Percentiles rank a stretch among this genome's conserved stretches.
phyloP scores from a whole-genome alignment of 176 grass and related monocot species.

The Aegilops longissima region DNA sequence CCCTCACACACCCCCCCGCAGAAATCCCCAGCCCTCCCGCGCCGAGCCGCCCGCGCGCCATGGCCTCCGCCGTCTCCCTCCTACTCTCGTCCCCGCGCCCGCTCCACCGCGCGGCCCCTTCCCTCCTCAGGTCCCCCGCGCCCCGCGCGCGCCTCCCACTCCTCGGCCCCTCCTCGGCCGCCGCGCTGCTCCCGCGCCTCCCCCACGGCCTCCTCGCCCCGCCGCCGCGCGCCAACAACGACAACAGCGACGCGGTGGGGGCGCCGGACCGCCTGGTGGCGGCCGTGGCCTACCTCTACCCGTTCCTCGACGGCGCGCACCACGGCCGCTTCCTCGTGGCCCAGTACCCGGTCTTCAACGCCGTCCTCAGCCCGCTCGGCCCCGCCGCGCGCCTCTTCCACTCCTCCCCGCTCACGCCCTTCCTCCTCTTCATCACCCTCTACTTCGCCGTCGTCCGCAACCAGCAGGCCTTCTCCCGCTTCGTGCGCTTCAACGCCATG shows the following conservation, averaged over 20 bases:
- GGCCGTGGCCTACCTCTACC: conserved; percentile 82
- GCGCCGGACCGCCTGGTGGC: conserved; percentile 70
- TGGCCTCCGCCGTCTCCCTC: conserved; percentile 51
- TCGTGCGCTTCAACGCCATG: conserved; percentile 97
- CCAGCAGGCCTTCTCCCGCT: conserved; percentile 79
- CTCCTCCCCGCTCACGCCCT: conserved; percentile 73
- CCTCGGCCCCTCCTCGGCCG: background rate
- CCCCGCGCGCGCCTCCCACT: background rate
- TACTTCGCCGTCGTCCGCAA: conserved; percentile 90
- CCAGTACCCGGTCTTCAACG: conserved; percentile 69
- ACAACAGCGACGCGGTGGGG: conserved; percentile 61
- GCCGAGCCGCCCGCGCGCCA: conserved; percentile 1
- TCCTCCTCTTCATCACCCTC: conserved; percentile 89
- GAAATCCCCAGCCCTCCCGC: conserved; percentile 6
- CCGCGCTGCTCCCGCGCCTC: background rate
- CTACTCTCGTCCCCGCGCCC: conserved; percentile 39
- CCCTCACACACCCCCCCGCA: background rate
- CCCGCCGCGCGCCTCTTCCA: conserved; percentile 84
- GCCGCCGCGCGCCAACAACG: conserved; percentile 40
- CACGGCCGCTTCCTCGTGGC: conserved; percentile 52
- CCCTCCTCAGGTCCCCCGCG: background rate
- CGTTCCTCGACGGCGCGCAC: conserved; percentile 91
- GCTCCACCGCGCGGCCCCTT: conserved; percentile 8
- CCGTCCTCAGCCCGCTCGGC: conserved; percentile 61
- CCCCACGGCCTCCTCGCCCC: background rate